phyloP scores from a whole-genome alignment of 169 alveolate species.

The Perkinsus olseni region DNA sequence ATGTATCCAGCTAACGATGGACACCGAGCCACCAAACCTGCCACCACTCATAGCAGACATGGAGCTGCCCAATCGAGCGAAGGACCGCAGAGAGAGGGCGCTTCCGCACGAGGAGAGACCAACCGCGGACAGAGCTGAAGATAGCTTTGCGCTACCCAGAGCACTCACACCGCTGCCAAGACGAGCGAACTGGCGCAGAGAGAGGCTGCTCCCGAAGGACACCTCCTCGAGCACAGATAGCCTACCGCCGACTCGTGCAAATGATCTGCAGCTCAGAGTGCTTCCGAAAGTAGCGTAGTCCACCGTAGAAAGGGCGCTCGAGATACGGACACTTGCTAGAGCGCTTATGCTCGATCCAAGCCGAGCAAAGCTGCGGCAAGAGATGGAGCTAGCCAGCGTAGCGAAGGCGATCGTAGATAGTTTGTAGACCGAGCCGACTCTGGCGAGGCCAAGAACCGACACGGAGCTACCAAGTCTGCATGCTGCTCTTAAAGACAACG shows the following conservation, averaged over 20 bases:
- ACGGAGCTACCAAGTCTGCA: neutral
- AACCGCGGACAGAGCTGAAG: neutral
- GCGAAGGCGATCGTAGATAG: neutral
- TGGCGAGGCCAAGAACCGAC: neutral
- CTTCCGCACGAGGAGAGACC: neutral
- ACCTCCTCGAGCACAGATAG: neutral
- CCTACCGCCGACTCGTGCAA: neutral
- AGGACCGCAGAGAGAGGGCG: neutral
- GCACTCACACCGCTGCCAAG: neutral
- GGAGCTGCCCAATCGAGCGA: neutral
- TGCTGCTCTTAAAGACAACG: neutral
- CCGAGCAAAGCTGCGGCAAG: conserved; percentile 5
- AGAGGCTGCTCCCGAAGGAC: neutral
- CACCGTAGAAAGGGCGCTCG: neutral
- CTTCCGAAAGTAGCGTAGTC: neutral
- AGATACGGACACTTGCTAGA: neutral
- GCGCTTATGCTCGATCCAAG: neutral
- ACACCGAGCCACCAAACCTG: neutral
- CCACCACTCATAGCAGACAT: neutral
- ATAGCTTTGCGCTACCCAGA: neutral
- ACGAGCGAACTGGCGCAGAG: neutral
- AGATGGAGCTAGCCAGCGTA: neutral
- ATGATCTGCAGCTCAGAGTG: neutral
- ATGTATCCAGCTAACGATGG: neutral
- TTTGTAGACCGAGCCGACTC: neutral